Percentiles rank a stretch among this genome's conserved stretches.
phyloP scores from a whole-genome alignment of 2,329 filamentous ascomycete species.

The Paecilomyces sp. region DNA sequence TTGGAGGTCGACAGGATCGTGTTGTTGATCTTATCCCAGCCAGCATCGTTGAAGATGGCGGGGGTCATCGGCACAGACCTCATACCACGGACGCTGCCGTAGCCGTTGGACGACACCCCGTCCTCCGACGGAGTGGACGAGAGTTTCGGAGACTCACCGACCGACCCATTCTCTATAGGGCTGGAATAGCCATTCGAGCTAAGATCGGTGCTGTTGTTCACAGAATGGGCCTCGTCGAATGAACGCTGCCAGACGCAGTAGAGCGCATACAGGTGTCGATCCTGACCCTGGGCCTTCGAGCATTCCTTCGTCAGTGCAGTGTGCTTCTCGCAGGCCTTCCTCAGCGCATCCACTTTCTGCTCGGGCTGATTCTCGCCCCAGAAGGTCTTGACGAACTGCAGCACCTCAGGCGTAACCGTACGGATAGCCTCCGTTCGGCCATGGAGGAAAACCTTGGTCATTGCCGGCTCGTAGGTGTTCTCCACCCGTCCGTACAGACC shows the following conservation, averaged over 20 bases:
- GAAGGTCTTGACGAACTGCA: constrained; percentile 87
- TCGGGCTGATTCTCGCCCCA: constrained; percentile 84
- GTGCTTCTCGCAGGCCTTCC: constrained; percentile 77
- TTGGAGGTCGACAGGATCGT: constrained; percentile 97
- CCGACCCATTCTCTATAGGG: constrained; percentile 34
- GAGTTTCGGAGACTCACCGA: constrained; percentile 18
- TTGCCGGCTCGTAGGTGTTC: constrained; percentile 94
- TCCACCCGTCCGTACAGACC: constrained; percentile 90
- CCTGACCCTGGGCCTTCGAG: constrained; percentile 82
- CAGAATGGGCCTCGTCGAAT: constrained; percentile 62
- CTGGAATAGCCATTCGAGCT: constrained; percentile 60
- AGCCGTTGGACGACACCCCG: constrained; percentile 41
- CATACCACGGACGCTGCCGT: constrained; percentile 47
- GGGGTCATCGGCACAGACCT: constrained; percentile 50
- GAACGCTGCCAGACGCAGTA: constrained; percentile 92
- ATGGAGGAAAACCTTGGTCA: constrained; percentile 93
- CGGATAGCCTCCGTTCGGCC: constrained; percentile 92
- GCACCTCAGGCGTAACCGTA: constrained; percentile 71
- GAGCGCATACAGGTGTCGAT: constrained; percentile 87
- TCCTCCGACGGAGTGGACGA: constrained; percentile 38
- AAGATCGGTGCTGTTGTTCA: constrained; percentile 41
- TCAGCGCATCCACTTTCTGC: constrained; percentile 78
- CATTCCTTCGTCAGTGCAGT: constrained; percentile 73
- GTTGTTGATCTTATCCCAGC: constrained; percentile 92
- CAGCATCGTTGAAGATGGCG: constrained; percentile 74